Base-by-base conservation (phyloP, 805 yeast species). In the Candida silvatica region DNA sequence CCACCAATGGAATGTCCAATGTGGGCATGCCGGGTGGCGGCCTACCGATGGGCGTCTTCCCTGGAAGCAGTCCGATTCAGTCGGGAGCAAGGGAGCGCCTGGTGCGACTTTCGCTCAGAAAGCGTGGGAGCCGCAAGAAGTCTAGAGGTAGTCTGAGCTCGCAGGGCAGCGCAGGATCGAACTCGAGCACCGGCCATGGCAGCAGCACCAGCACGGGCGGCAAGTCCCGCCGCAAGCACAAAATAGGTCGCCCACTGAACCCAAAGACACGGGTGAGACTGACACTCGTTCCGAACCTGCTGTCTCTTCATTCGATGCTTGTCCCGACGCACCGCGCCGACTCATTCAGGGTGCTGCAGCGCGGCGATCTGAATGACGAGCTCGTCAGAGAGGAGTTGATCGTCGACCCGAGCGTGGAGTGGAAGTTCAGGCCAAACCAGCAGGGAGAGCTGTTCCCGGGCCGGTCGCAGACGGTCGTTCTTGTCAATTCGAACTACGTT, bases 191-290 rank as follows among this genome's bases (percentile, higher is more conserved):
- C 11, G 12, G 24, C 24, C 24, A 22, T n/a, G n/a, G n/a, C n/a
- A n/a, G n/a, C n/a, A n/a, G n/a, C n/a, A n/a, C n/a, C n/a, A n/a
- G n/a, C n/a, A n/a, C n/a, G n/a, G n/a, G n/a, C n/a, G n/a, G n/a
- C n/a, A n/a, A n/a, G n/a, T n/a, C n/a, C n/a, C n/a, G 15, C 7
- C 7, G 15, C 7, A 33, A 16, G 16, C 48, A 49, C 27, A 47
- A 56, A 12, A 62, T 58, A 31, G 65, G 65, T 5, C 45, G 65
- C 20, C 71, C 74, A 9, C 49, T 72, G 16, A 72, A 73, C 25
- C 72, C 75, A 3, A 73, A 71, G 15, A 61, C 74, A 4, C 61
- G 65, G 37, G 65, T 72, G 3, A 61, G 72, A 31, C 48, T 72
- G n/a, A 62, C 76, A 0, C 40, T 66, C 33, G 67, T 67, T 4